Conservation (phyloP, 1,284 basidiomycete genomes). For the Leccinum cinnamomeum region DNA sequence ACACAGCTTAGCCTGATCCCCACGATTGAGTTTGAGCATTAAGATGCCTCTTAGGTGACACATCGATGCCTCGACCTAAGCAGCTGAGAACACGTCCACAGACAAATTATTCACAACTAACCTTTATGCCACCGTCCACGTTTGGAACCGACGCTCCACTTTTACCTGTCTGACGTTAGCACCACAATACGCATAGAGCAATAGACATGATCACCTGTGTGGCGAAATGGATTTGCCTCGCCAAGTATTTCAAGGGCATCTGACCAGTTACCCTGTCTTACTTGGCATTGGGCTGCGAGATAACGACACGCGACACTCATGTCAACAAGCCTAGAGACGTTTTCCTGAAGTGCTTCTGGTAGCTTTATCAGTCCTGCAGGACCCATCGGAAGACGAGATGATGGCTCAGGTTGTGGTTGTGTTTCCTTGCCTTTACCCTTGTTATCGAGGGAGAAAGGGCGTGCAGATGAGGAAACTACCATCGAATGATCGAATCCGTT, state of each 20-base stretch:
- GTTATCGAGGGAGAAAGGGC: constrained; percentile 29
- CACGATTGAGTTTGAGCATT: constrained; percentile 90
- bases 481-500: constrained; percentile 46
- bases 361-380: constrained; percentile 67
- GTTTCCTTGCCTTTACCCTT: constrained; percentile 67
- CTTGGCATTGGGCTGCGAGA: constrained; percentile 91
- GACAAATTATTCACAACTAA: constrained; percentile 26
- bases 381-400: constrained; percentile 64
- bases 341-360: constrained; percentile 57
- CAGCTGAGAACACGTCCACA: constrained; percentile 15
- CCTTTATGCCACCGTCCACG: constrained; percentile 86
- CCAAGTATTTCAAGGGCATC: constrained; percentile 95
- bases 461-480: constrained; percentile 21
- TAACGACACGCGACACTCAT: constrained; percentile 92
- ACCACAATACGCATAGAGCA: not conserved
- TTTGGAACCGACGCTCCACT: constrained; percentile 73
- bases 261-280: constrained; percentile 90
- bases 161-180: constrained; percentile 38
- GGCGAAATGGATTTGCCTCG: constrained; percentile 83
- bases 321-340: constrained; percentile 79
- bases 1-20: constrained; percentile 85
- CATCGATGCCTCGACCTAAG: constrained; percentile 91
- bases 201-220: constrained; percentile 47
- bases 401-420: constrained; percentile 39
- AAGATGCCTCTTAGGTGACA: constrained; percentile 91